These are phyloP conservation scores for Blastobotrys muscicola DNA, from an alignment of 805 yeast genomes.

Conservation along the genomic window DNA sequence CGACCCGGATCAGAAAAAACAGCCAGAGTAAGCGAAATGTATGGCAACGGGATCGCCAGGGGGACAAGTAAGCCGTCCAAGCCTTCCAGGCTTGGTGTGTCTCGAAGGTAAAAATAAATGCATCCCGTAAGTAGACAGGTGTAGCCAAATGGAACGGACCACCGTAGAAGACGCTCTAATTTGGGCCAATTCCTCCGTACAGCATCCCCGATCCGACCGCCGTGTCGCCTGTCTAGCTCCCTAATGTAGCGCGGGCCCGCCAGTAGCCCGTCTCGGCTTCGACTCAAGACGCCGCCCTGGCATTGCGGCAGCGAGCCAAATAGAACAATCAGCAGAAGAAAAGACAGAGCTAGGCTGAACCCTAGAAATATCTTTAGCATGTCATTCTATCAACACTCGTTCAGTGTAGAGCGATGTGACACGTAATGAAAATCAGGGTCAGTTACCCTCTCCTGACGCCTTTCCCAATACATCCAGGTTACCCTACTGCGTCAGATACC, in stretches of 20 bases:
- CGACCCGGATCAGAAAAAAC: conserved; percentile 32
- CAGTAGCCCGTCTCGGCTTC: conserved; percentile 14
- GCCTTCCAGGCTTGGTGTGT: conserved; percentile 7
- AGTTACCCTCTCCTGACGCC: too few relatives aligned
- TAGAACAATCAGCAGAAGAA: conserved; percentile 23
- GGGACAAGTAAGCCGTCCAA: conserved; percentile 8
- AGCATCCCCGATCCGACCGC: conserved; percentile 11
- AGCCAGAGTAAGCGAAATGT: conserved; percentile 19
- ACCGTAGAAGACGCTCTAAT: conserved; percentile 6
- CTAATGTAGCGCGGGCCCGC: conserved; percentile 6
- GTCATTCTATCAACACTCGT: not conserved
- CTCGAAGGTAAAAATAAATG: conserved; percentile 11
- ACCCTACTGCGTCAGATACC: not conserved
- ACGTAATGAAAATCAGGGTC: not conserved
- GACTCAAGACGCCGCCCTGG: conserved; percentile 17
- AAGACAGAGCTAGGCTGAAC: conserved; percentile 18
- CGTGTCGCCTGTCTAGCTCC: conserved; percentile 10
- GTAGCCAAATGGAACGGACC: conserved; percentile 19
- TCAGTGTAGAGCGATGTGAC: too few relatives aligned
- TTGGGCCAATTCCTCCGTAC: not conserved
- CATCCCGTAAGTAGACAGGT: conserved; percentile 10
- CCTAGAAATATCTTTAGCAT: conserved; percentile 2
- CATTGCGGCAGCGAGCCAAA: conserved; percentile 30
- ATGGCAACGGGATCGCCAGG: conserved; percentile 17
- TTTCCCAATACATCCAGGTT: not conserved